These are phyloP conservation scores for Salicornia ramosissima DNA, from an alignment of 148 eudicot species.

Conservation along the genomic window DNA sequence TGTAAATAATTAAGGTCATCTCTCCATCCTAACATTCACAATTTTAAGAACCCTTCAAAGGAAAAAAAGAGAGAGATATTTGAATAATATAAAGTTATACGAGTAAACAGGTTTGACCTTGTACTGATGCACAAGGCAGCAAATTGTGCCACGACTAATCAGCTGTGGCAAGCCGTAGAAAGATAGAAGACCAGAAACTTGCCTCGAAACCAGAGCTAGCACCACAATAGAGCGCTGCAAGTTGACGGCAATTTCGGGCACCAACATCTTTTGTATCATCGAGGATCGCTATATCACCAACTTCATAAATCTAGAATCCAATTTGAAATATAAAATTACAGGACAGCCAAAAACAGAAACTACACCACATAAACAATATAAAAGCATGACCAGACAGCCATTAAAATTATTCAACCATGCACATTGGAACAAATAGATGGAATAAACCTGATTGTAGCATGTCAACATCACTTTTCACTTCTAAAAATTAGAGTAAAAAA, in stretches of 20 bases:
- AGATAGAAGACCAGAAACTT: neutral
- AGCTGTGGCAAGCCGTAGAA: neutral
- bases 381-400: slow-evolving; percentile 10
- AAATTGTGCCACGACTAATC: neutral
- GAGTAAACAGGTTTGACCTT: neutral
- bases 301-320: slow-evolving; percentile 69
- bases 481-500: neutral
- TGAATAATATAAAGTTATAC: no score
- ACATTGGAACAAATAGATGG: neutral
- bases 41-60: no score
- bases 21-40: neutral
- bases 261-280: slow-evolving; percentile 82
- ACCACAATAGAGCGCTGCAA: slow-evolving; percentile 93
- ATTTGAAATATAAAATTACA: neutral
- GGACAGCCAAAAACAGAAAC: neutral
- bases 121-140: neutral
- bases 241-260: slow-evolving; percentile 68
- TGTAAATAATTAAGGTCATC: neutral
- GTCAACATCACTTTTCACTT: neutral
- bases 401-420: neutral
- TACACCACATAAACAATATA: neutral
- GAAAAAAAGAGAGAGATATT: no score
- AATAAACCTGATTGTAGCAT: neutral
- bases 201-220: slow-evolving; percentile 96
- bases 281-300: slow-evolving; percentile 70